These are phyloP conservation scores for Parathielavia appendiculata DNA, from an alignment of 495 filamentous ascomycete genomes.

Conservation along the genomic window DNA sequence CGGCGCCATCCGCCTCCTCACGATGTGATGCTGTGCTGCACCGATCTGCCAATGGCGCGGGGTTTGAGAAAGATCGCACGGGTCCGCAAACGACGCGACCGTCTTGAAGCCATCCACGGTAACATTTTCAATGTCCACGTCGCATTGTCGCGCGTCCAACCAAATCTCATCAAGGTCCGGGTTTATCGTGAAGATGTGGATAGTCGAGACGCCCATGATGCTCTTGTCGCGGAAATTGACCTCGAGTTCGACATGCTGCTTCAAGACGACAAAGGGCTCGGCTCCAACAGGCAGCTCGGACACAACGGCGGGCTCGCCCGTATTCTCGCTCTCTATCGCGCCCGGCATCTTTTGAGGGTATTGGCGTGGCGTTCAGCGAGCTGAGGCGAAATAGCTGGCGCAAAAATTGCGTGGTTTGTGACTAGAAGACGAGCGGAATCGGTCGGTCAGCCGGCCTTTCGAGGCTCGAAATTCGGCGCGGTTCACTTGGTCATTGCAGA, in stretches of 20 bases:
- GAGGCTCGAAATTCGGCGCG: conserved; percentile 13
- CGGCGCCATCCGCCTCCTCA: conserved; percentile 58
- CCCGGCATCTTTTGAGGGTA: conserved; percentile 10
- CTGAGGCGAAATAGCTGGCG: not conserved
- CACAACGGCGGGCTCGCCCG: conserved; percentile 10
- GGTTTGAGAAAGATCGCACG: conserved; percentile 62
- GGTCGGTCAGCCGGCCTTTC: conserved; percentile 10
- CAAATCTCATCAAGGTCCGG: conserved; percentile 63
- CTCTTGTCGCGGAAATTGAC: conserved; percentile 72
- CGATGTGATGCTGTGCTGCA: conserved; percentile 74
- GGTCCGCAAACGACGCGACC: conserved; percentile 63
- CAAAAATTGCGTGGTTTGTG: not conserved
- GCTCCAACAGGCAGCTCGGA: conserved; percentile 12
- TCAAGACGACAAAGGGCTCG: conserved; percentile 50
- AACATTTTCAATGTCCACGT: conserved; percentile 56
- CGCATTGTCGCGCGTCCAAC: conserved; percentile 83
- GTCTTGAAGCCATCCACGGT: conserved; percentile 65
- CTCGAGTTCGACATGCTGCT: conserved; percentile 83
- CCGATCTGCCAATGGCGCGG: conserved; percentile 50
- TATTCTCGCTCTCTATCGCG: conserved; percentile 7
- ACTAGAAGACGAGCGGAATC: not conserved
- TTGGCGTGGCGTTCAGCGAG: not conserved
- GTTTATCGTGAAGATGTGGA: conserved; percentile 66
- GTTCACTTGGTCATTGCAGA: conserved; percentile 20
- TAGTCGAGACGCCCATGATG: conserved; percentile 73